Evolutionary conservation across 2,329 filamentous ascomycete species (phyloP), one percentile per base, ranked within the genome.

Genomic region (Colletotrichum sp.): DNA sequence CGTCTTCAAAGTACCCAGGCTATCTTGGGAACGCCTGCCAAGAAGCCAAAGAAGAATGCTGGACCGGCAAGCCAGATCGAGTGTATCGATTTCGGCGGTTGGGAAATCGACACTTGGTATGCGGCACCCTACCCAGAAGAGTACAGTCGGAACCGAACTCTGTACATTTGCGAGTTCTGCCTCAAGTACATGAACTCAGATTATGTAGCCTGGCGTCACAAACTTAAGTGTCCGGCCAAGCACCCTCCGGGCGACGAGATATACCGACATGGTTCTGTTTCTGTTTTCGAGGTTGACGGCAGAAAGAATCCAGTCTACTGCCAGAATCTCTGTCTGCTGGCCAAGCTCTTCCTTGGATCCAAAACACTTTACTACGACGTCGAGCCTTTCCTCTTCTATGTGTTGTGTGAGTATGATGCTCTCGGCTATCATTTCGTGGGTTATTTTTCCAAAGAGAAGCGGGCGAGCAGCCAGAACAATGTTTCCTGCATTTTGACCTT

Each of bases 141-240:
- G 85, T 99, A 99, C 88, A 99, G 96, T 84, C 93, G 96, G 78
- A 99, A 99, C 83, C 93, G 95, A 34, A 95, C 98, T 49, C 90
- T 99, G n/a, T 99, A 98, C 85, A 99, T 99, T 78, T 99, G 97
- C 89, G 98, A 99, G 84, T 99, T 99, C 85, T 99, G 97, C 83
- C 89, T 99, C 76, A 99, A 99, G 86, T 99, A 99, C 87, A 98
- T 99, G 96, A 98, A 98, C 85, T 99, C 97, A 21, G 96, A 98
- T 83, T 99, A 98, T 81, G 97, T 99, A 32, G 96, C 97, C 16
- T 99, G 96, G 95, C 92, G 97, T 69, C 97, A 99, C 86, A 99
- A 99, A 87, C 91, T 96, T 80, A 99, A 99, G 87, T 99, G 97
- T 80, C 95, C 95, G 8, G 96, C 96, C 44, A 99, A 99, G 84